phyloP scores from a whole-genome alignment of 805 yeast genomes.

The Teunomyces kruisii region DNA sequence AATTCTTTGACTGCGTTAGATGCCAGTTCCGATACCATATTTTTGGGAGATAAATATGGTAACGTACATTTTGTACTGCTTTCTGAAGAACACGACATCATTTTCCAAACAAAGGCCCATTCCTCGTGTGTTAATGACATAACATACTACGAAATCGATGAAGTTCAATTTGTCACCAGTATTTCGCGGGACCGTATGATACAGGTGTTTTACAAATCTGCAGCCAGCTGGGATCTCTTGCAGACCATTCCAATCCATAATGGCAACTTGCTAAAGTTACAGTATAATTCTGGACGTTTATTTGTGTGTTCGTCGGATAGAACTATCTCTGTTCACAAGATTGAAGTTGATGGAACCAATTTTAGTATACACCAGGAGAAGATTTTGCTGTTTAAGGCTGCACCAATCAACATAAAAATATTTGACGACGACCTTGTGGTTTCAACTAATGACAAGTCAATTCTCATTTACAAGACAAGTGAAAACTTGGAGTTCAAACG shows the following conservation, averaged over 20 bases:
- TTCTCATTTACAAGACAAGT: constrained; percentile 38
- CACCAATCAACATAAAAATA: constrained; percentile 47
- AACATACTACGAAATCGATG: constrained; percentile 28
- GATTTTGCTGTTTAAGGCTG: constrained; percentile 48
- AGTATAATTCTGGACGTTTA: constrained; percentile 29
- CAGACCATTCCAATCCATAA: constrained; percentile 63
- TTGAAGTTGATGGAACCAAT: constrained; percentile 21
- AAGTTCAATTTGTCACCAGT: constrained; percentile 37
- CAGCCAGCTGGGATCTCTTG: constrained; percentile 46
- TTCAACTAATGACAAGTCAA: constrained; percentile 51
- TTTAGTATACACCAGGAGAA: constrained; percentile 37
- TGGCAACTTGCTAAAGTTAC: constrained; percentile 48
- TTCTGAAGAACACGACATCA: constrained; percentile 8
- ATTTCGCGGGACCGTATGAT: constrained; percentile 64
- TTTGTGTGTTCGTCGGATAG: constrained; percentile 63
- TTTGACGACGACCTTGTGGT: constrained; percentile 44
- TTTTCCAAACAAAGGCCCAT: constrained; percentile 45
- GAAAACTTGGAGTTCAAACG: constrained; percentile 33
- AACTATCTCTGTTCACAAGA: constrained; percentile 53
- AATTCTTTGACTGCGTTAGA: constrained; percentile 47
- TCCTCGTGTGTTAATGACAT: constrained; percentile 52
- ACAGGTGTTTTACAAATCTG: constrained; percentile 44
- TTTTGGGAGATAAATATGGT: constrained; percentile 54
- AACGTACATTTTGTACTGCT: constrained; percentile 27
- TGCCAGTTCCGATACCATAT: constrained; percentile 20